phyloP scores from a whole-genome alignment of 2,329 filamentous ascomycete genomes.

The Cercospora sp. region DNA sequence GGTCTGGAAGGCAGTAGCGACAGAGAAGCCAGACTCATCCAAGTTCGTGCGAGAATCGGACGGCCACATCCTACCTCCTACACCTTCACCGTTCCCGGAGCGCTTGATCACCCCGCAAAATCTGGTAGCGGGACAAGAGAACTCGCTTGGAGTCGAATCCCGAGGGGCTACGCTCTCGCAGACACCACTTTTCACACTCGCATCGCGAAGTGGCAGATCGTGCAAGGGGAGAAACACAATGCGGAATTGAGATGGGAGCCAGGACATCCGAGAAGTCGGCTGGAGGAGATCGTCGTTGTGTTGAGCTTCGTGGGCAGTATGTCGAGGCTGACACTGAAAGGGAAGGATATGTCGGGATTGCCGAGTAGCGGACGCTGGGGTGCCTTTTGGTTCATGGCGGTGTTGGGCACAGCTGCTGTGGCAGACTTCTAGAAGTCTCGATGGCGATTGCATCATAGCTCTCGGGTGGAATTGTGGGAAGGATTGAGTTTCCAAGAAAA shows the following conservation, averaged over 20 bases:
- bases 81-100: not conserved
- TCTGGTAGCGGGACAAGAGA: constrained; percentile 1
- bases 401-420: constrained; percentile 15
- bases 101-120: not conserved
- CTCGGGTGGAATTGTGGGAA: not conserved
- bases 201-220: constrained; percentile 10
- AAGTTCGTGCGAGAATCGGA: constrained; percentile 9
- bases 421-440: not conserved
- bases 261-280: not conserved
- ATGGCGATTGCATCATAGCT: not conserved
- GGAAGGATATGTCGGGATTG: constrained; percentile 11
- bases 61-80: constrained; percentile 8
- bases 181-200: constrained; percentile 9
- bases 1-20: not conserved
- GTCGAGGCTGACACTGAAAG: constrained; percentile 18
- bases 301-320: constrained; percentile 18
- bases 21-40: constrained; percentile 12
- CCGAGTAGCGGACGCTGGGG: constrained; percentile 13
- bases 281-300: constrained; percentile 15
- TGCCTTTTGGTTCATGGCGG: constrained; percentile 20
- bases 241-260: constrained; percentile 9
- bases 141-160: constrained; percentile 11
- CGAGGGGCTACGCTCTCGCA: constrained; percentile 11
- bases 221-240: constrained; percentile 10
- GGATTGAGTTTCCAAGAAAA: not conserved